A percentile compares a stretch with the other conserved stretches of the same genome.
Evolutionary conservation across 192 early-diverging fungal genomes (phyloP).

Genomic region (Gonapodya sp.): DNA sequence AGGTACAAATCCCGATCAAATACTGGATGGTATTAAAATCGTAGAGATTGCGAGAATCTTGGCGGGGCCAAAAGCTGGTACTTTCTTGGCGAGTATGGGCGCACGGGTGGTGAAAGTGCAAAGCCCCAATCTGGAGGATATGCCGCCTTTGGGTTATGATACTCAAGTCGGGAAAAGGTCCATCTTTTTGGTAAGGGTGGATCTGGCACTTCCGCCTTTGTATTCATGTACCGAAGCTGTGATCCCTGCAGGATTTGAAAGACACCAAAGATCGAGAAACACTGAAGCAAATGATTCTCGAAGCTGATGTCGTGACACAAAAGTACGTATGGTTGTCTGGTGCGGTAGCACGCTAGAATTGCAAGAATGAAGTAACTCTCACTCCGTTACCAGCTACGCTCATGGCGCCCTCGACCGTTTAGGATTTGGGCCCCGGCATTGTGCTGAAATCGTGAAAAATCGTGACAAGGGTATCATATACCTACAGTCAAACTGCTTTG

Average conservation of each 20-base stretch:
- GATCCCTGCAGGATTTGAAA: neutral
- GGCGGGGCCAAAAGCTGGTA: conserved; percentile 8
- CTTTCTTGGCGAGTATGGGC: conserved; percentile 10
- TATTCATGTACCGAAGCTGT: neutral
- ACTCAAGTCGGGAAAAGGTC: conserved; percentile 4
- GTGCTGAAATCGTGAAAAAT: conserved; percentile 4
- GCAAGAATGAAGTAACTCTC: neutral
- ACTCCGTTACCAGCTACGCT: neutral
- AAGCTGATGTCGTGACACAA: conserved; percentile 3
- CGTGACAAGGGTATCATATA: conserved; percentile 5
- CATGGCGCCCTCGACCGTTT: conserved; percentile 7
- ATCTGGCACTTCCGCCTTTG: neutral
- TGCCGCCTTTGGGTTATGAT: neutral
- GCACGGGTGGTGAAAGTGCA: conserved; percentile 10
- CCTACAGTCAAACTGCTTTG: conserved; percentile 11
- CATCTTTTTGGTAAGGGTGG: neutral
- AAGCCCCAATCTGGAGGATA: conserved; percentile 2
- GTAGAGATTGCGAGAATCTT: conserved; percentile 8
- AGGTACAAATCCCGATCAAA: neutral
- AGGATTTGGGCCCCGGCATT: neutral
- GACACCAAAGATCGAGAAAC: neutral
- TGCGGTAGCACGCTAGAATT: neutral
- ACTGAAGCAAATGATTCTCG: neutral
- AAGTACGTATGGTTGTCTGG: conserved; percentile 9
- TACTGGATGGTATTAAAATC: neutral